phyloP scores from a whole-genome alignment of 2,329 filamentous ascomycete species.

The Metarhizium robertsii region DNA sequence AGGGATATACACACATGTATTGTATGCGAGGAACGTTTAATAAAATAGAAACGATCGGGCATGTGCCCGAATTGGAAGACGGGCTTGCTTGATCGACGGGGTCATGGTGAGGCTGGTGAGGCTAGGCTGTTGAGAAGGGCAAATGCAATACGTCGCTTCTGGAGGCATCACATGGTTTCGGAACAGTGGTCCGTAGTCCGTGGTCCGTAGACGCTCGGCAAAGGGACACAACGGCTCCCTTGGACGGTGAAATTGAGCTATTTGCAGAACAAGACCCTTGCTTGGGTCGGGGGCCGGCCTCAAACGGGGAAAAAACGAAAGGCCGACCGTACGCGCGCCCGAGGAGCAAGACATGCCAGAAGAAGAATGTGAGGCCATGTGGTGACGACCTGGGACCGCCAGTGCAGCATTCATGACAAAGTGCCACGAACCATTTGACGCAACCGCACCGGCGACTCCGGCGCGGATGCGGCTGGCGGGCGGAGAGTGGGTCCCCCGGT shows the following conservation, averaged over 20 bases:
- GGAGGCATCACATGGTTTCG: not conserved
- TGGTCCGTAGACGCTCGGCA: not conserved
- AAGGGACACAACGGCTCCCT: not conserved
- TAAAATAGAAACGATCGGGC: not conserved
- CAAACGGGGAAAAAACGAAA: no score
- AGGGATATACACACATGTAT: not conserved
- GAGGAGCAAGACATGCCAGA: no score
- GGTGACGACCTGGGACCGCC: not conserved
- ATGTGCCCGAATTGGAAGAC: not conserved
- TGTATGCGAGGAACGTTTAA: not conserved
- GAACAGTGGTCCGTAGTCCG: not conserved
- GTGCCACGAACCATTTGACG: not conserved
- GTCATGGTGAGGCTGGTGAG: not conserved
- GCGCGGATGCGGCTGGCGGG: slow-evolving; percentile 8
- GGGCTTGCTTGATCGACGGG: not conserved
- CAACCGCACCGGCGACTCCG: slow-evolving; percentile 8
- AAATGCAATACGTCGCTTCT: not conserved
- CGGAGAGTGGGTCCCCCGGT: slow-evolving; percentile 1
- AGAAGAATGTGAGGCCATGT: no score
- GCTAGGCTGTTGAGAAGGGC: not conserved
- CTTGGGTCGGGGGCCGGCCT: not conserved
- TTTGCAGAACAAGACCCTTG: not conserved
- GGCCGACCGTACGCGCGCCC: no score
- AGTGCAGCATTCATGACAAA: not conserved
- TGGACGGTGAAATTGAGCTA: not conserved